Evolutionary conservation across 805 yeast species (phyloP).

Genomic region (Crinitomyces ghanaensis): DNA sequence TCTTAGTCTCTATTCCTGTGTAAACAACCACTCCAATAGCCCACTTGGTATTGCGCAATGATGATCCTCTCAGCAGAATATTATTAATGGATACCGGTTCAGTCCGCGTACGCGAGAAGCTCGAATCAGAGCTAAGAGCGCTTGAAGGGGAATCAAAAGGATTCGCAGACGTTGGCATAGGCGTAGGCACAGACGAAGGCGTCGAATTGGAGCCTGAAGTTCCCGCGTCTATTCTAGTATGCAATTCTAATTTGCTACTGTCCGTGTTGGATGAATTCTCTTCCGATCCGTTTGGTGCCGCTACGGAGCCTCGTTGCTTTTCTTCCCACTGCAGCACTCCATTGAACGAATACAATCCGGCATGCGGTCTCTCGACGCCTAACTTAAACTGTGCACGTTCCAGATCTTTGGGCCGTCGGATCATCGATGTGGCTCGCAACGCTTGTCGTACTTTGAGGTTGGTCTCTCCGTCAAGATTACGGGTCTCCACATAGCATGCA

Average conservation of each 20-base stretch:
- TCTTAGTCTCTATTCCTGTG: constrained; percentile 67
- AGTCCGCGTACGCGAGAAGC: constrained; percentile 13
- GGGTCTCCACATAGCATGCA: constrained; percentile 58
- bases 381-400: constrained; percentile 47
- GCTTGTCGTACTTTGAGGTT: constrained; percentile 52
- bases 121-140: constrained; percentile 12
- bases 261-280: too few relatives aligned
- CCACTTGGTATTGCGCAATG: constrained; percentile 68
- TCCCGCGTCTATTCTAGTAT: too few relatives aligned
- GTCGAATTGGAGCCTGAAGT: too few relatives aligned
- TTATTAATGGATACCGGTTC: constrained; percentile 57
- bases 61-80: constrained; percentile 58
- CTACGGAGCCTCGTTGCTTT: constrained; percentile 22
- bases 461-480: constrained; percentile 67
- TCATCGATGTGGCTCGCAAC: constrained; percentile 40
- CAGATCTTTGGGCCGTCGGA: constrained; percentile 48
- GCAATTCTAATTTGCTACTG: too few relatives aligned
- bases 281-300: constrained; percentile 28
- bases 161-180: too few relatives aligned
- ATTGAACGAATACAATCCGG: constrained; percentile 50
- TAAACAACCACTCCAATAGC: constrained; percentile 62
- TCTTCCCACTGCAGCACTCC: constrained; percentile 49
- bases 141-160: too few relatives aligned
- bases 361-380: constrained; percentile 65
- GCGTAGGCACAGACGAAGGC: too few relatives aligned